Evolutionary conservation across 257 asterid species (phyloP), one percentile per base, ranked within the genome.

Genomic region (Jaltomata sinuosa): DNA sequence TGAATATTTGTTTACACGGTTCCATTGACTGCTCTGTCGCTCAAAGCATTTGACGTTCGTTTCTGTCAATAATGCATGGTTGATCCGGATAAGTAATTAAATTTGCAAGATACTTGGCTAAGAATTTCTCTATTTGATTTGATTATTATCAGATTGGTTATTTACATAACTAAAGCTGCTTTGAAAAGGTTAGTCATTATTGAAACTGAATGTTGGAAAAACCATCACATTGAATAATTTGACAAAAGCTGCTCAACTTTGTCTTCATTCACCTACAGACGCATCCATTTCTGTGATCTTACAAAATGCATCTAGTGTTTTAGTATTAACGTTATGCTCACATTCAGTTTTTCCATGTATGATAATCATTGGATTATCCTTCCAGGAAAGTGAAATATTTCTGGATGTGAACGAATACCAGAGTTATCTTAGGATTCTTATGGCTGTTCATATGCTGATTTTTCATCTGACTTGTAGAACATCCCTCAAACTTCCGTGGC

Each of bases 401-500:
- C 34, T 81, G 54, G 40, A 61, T 36, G 77, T 29, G 38, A 38
- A 81, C 21, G 1, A 38, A 38, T 40, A 42, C 21, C 54, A 81
- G 68, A 59, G 25, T 36, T 2, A 1, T 16, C 62, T 27, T 49
- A 0, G 29, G 45, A 12, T 49, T 29, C 45, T 29, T 47, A 49
- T 29, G 61, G 22, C 6, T 55, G 15, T 72, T 29, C 2, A 9
- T 12, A 32, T 52, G 34, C 27, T 14, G 59, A 54, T 25, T 36
- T 12, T 29, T 31, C 21, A 84, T 84, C 80, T 77, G 69, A 40
- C 81, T 83, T 86, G 93, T 90, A 93, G 97, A 86, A 92, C 97
- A 29, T 89, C 88, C 87, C 95, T 95, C 83, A 95, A 85, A 87
- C 94, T 95, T 87, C 98, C 96, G 0, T 92, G 98, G 98, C 90